Base-by-base conservation (phyloP, 2,329 filamentous ascomycete genomes). In the Colletotrichum sansevieriae region DNA sequence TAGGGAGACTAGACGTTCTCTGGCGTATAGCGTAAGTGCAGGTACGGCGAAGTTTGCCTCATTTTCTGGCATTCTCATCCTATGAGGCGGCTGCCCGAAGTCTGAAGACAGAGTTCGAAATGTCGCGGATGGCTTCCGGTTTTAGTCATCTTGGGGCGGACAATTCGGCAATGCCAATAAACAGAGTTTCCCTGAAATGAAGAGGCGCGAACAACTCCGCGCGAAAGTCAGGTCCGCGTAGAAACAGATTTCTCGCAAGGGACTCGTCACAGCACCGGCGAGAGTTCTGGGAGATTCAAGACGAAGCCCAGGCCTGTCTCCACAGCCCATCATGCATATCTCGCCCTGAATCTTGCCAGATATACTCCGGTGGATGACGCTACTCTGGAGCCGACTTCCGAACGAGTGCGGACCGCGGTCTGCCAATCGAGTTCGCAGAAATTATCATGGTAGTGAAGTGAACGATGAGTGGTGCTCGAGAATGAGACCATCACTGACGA, bases 371-470 rank as follows among this genome's bases (percentile, higher is more conserved):
- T 29, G 7, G n/a, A 37, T n/a, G 43, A 20, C 29, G n/a, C 29
- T 47, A 22, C 15, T 25, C 37, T 18, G 41, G 10, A 44, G 15
- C 22, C 20, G 12, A 41, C n/a, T n/a, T 35, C n/a, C 18, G 18
- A 18, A 20, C 29, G 35, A 15, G 29, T n/a, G 6, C 29, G 12
- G 11, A 18, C 15, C 13, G 20, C 13, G 35, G 35, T 62, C 59
- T 62, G n/a, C 59, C 59, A 62, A 62, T 62, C 59, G 59, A 20
- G 44, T 57, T 25, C 25, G 39, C 10, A 15, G 20, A 57, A 43
- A 13, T 18, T 39, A 29, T 41, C 43, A 33, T 3, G 33, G 33
- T n/a, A n/a, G 18, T 37, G 43, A 18, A 11, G 18, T 37, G 43
- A 18, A 11, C 15, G n/a, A 35, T 20, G 18, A 6, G 25, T 18